These are phyloP conservation scores for Microbotryomycetes sp. DNA, from an alignment of 1,284 basidiomycete species.

Conservation along the genomic window DNA sequence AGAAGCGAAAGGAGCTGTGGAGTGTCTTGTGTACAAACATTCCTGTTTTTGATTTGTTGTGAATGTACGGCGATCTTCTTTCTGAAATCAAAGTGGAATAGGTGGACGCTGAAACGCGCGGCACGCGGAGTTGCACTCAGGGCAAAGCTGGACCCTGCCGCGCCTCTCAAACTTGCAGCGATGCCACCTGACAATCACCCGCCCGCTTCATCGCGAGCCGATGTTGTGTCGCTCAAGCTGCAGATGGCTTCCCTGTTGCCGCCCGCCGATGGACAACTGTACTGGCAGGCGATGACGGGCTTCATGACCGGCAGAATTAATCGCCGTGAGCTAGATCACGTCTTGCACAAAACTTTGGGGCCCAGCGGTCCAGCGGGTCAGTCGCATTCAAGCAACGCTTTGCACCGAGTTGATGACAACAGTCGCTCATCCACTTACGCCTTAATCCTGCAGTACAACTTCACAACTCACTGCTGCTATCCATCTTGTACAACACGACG, in stretches of 20 bases:
- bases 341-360: constrained; percentile 33
- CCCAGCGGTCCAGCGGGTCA: constrained; percentile 20
- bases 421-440: constrained; percentile 5
- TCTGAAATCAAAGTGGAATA: too few relatives aligned
- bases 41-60: too few relatives aligned
- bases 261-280: constrained; percentile 27
- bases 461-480: constrained; percentile 44
- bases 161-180: too few relatives aligned
- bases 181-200: too few relatives aligned
- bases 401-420: too few relatives aligned
- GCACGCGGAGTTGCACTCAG: too few relatives aligned
- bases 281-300: constrained; percentile 42
- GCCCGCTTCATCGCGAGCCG: constrained; percentile 27
- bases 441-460: constrained; percentile 37
- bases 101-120: too few relatives aligned
- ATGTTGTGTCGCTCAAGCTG: constrained; percentile 35
- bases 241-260: constrained; percentile 30
- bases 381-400: too few relatives aligned
- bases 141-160: too few relatives aligned
- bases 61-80: too few relatives aligned
- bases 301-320: constrained; percentile 42
- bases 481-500: constrained; percentile 44
- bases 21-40: too few relatives aligned
- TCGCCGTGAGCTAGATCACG: constrained; percentile 40
- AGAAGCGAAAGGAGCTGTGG: too few relatives aligned